A percentile compares a stretch with the other conserved stretches of the same genome.
These are phyloP conservation scores for Dendrobium catenatum DNA, from an alignment of 106 monocot genomes.

Conservation along the genomic window DNA sequence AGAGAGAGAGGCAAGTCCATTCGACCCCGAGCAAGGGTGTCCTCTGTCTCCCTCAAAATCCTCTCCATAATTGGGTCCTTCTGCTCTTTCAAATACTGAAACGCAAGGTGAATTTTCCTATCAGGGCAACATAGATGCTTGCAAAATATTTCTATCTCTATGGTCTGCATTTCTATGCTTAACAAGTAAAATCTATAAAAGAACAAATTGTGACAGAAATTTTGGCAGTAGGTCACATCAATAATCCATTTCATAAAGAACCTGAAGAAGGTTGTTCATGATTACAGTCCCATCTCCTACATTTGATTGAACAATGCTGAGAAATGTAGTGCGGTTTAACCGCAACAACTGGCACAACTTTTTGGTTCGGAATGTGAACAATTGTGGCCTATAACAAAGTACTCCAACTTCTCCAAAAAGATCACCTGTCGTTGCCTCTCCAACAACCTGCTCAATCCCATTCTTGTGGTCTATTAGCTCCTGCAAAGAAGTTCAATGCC, in stretches of 20 bases:
- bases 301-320: slow-evolving; percentile 76
- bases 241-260: neutral
- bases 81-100: slow-evolving; percentile 44
- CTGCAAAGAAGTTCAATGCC: slow-evolving; percentile 27
- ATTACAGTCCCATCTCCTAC: slow-evolving; percentile 83
- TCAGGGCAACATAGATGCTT: neutral
- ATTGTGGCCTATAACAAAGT: slow-evolving; percentile 88
- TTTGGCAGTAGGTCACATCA: neutral
- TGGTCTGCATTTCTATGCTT: too few relatives aligned
- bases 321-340: slow-evolving; percentile 71
- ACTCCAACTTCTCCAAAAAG: slow-evolving; percentile 88
- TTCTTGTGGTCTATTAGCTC: slow-evolving; percentile 56
- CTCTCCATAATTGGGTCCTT: slow-evolving; percentile 36
- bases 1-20: slow-evolving; percentile 59
- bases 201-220: neutral
- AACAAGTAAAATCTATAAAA: neutral
- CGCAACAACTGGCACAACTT: slow-evolving; percentile 76
- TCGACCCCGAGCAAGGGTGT: slow-evolving; percentile 41
- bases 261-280: slow-evolving; percentile 90
- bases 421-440: slow-evolving; percentile 51
- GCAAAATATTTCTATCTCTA: too few relatives aligned
- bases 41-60: slow-evolving; percentile 44
- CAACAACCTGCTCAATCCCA: slow-evolving; percentile 47
- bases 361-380: slow-evolving; percentile 77
- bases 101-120: slow-evolving; percentile 23